Conservation (phyloP, 225 moss, liverwort and hornwort genomes). For the Thuidium tamariscinum region DNA sequence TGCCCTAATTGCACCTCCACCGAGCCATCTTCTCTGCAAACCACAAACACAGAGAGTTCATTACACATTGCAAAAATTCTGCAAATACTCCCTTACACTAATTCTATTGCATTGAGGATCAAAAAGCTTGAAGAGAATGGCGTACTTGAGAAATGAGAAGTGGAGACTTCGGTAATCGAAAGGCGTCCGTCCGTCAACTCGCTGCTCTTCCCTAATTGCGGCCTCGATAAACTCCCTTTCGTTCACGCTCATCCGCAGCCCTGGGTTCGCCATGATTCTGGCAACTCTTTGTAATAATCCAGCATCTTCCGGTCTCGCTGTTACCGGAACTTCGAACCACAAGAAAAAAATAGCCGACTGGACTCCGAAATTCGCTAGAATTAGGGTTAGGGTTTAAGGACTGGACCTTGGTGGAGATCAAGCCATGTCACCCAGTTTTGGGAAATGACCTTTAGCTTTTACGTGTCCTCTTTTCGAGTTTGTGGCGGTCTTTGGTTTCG, state of each 20-base stretch:
- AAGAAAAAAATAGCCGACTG: too few relatives aligned
- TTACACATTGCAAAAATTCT: not conserved
- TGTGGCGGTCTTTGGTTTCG: not conserved
- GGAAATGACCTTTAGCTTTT: not conserved
- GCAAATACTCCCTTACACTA: not conserved
- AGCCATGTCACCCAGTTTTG: not conserved
- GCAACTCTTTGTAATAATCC: not conserved
- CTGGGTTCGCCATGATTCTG: slow-evolving; percentile 11
- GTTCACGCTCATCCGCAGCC: slow-evolving; percentile 53
- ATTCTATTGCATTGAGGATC: not conserved
- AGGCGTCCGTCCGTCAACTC: slow-evolving; percentile 66
- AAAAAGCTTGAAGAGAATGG: not conserved
- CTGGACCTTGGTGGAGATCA: not conserved
- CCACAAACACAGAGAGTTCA: not conserved
- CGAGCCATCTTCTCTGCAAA: slow-evolving; percentile 69
- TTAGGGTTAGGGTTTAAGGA: slow-evolving; percentile 23
- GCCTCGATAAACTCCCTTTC: slow-evolving; percentile 70
- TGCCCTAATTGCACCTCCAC: slow-evolving; percentile 73
- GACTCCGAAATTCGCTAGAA: not conserved
- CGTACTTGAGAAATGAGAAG: slow-evolving; percentile 57
- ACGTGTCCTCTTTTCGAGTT: not conserved
- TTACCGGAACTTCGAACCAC: not conserved
- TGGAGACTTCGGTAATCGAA: slow-evolving; percentile 58
- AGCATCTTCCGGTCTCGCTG: not conserved
- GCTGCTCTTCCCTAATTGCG: slow-evolving; percentile 58